Evolutionary conservation across 305 asterid species (phyloP).

Genomic region (Fraxinus floribunda): DNA sequence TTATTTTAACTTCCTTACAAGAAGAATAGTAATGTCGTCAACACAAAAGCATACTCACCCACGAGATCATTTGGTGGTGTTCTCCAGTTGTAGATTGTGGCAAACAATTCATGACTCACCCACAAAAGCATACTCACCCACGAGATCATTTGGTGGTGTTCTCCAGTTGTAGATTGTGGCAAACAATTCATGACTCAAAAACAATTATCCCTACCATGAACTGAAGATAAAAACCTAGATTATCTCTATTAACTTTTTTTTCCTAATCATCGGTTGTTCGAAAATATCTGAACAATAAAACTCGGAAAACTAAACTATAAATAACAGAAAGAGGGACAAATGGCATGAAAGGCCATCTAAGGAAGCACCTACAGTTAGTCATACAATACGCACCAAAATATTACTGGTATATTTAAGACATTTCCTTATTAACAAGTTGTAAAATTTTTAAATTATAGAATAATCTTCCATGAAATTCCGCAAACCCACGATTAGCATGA

Average conservation of each 20-base stretch:
- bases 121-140: not conserved
- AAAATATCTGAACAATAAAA: not conserved
- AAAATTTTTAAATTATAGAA: not conserved
- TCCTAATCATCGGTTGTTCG: not conserved
- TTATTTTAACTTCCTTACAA: not conserved
- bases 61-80: too few relatives aligned
- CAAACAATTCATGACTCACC: not conserved
- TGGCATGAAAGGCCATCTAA: not conserved
- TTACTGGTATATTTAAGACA: not conserved
- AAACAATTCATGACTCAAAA: not conserved
- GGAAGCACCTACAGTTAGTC: not conserved
- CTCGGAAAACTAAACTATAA: not conserved
- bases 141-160: too few relatives aligned
- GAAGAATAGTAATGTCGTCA: not conserved
- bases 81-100: not conserved
- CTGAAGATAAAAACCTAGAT: not conserved
- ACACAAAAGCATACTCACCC: not conserved
- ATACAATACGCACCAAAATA: not conserved
- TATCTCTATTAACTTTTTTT: not conserved
- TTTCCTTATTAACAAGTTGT: not conserved
- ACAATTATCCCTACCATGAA: not conserved
- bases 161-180: not conserved
- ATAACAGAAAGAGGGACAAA: not conserved
- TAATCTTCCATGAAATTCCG: not conserved
- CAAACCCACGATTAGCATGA: not conserved